Base-by-base conservation (phyloP, 2,329 filamentous ascomycete genomes). In the Colletotrichum simmondsii region DNA sequence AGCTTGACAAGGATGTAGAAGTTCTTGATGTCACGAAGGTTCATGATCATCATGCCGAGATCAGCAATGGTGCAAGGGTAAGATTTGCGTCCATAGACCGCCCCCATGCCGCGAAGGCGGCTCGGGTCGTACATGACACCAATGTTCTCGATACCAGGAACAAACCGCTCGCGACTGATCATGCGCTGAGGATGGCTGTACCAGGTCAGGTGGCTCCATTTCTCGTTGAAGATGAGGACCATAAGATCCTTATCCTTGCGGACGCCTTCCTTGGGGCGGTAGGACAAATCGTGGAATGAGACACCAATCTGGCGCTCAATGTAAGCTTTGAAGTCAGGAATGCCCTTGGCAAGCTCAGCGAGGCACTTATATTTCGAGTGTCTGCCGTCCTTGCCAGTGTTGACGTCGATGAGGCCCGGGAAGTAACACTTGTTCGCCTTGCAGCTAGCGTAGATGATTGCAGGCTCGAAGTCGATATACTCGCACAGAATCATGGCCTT, bases 121-220 rank as follows among this genome's bases (percentile, higher is more conserved):
- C 1, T 19, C 8, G 2, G 3, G 22, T 49, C 42, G 19, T 49
- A 65, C 2, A 12, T 24, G 14, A 65, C 6, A 3, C 62, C 62
- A 16, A 65, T 8, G 3, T 65, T 30, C 8, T 22, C 30, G 1
- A 65, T 28, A 1, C 35, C 52, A 5, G 32, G 52, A 1, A 53
- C 52, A 3, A 65, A 32, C 1, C 0, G 5, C 2, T 2, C 4
- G 3, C 52, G 49, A 11, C 24, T 57, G 4, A 7, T 8, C 1
- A 1, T 2, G 4, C 24, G 16, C 3, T 30, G 52, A n/a, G n/a
- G 5, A 5, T 1, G 6, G 4, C 6, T 3, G 16, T 28, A 0
- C 62, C 62, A 57, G 19, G 14, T 1, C 3, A 30, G 19, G 4
- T 2, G 4, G 6, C 28, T 2, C 28, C 6, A 7, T 0, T 28